Percentiles rank a stretch among this genome's conserved stretches.
These are phyloP conservation scores for Tephrocybe sp. DNA, from an alignment of 768 basidiomycete genomes.

Conservation along the genomic window DNA sequence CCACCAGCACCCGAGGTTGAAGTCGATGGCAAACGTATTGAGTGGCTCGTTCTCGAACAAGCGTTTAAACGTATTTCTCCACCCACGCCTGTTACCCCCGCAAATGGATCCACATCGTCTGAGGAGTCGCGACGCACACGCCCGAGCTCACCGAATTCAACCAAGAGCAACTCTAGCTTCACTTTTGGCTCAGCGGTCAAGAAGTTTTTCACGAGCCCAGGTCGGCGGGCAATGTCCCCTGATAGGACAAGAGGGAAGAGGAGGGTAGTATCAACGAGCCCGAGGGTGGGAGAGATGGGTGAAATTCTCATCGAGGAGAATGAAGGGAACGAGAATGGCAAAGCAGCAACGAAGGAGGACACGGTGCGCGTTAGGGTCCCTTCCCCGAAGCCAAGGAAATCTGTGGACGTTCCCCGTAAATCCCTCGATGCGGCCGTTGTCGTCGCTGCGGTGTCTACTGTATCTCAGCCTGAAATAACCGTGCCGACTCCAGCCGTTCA, in stretches of 20 bases:
- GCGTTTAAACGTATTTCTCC: constrained; percentile 38
- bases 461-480: no score
- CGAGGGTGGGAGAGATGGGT: constrained; percentile 65
- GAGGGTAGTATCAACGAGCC: constrained; percentile 28
- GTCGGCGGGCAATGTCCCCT: constrained; percentile 29
- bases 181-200: constrained; percentile 53
- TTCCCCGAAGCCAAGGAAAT: constrained; percentile 26
- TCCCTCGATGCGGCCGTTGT: constrained; percentile 15
- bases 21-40: constrained; percentile 38
- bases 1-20: constrained; percentile 19
- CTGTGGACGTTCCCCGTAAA: constrained; percentile 21
- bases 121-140: constrained; percentile 22
- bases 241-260: constrained; percentile 21
- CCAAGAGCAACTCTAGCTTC: constrained; percentile 33
- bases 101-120: constrained; percentile 11
- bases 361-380: constrained; percentile 26
- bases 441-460: constrained; percentile 16
- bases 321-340: constrained; percentile 14
- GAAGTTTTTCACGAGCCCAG: constrained; percentile 52
- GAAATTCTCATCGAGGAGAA: constrained; percentile 61
- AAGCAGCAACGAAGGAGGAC: constrained; percentile 13
- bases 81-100: constrained; percentile 21
- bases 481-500: no score
- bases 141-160: constrained; percentile 40
- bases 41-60: constrained; percentile 74